Evolutionary conservation across 2,329 filamentous ascomycete species (phyloP), one percentile per base, ranked within the genome.

Genomic region (Colletotrichum euphorbiae): DNA sequence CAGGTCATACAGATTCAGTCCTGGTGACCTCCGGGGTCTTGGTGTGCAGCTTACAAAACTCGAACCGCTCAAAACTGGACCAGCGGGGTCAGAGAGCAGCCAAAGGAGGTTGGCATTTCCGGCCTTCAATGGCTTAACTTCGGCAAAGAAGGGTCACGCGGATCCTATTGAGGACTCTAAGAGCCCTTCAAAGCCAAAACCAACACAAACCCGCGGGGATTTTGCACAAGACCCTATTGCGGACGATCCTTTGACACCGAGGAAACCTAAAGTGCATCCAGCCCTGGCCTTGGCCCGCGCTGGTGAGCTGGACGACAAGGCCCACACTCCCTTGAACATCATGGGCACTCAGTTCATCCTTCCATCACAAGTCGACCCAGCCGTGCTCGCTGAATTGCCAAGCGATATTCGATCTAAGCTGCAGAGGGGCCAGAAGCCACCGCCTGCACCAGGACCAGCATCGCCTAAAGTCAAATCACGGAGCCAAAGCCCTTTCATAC

Each of bases 41-140:
- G 96, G 96, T 0, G 87, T 98, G 1, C 95, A 98, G 76, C 92
- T 98, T 89, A 96, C 94, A 13, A 98, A 94, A 77, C 85, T 99
- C 4, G 94, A 98, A 73, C 89, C 91, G 0, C 81, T 96, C 73
- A 97, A 93, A 74, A 75, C 80, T 15, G 81, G 83, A 2, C 74
- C 79, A 1, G 81, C 85, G n/a, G 86, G 81, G 1, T 78, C 84
- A 2, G 90, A 94, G 60, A 89, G 92, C 69, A 97, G 93, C 74
- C 95, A 98, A 77, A 90, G 87, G 71, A 90, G 88, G 55, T 83
- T 98, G 19, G 88, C 86, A 40, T 98, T 98, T 80, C 90, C 89
- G 62, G 76, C 82, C 7, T 85, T 86, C 52, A 76, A 79, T 24
- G 75, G 79, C 6, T 77, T 80, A 3, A 75, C 76, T 1, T 73